Conservation (phyloP, 495 filamentous ascomycete species). For the Tuber aestivum region DNA sequence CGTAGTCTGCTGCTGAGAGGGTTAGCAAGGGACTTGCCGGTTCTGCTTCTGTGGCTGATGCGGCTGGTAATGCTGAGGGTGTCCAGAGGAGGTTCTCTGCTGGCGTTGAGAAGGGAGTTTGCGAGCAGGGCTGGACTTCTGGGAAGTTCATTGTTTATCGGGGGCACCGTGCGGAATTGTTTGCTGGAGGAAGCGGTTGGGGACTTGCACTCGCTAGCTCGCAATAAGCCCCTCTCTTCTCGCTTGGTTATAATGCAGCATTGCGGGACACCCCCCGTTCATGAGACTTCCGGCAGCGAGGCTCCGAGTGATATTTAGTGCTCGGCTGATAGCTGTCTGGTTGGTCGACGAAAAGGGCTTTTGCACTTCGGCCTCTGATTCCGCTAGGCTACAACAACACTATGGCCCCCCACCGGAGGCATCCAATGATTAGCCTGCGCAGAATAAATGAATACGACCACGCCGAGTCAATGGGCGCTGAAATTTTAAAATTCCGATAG, state of each 20-base stretch:
- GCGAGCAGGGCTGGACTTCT: background rate
- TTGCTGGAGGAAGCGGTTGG: background rate
- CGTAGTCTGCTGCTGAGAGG: background rate
- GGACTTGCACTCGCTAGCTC: background rate
- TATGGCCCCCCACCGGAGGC: background rate
- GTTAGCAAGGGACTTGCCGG: background rate
- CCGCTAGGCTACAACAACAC: background rate
- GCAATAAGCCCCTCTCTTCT: background rate
- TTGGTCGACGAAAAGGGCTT: background rate
- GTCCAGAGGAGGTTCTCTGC: background rate
- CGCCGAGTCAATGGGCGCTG: background rate
- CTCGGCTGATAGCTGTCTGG: background rate
- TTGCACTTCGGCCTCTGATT: background rate
- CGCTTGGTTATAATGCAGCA: background rate
- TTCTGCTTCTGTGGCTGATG: background rate
- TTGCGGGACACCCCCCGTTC: background rate
- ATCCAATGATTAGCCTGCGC: background rate
- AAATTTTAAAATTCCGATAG: background rate
- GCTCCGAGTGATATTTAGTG: background rate
- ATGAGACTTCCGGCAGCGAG: background rate
- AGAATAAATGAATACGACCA: background rate
- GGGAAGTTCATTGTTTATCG: background rate
- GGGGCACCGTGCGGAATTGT: background rate
- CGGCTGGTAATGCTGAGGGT: background rate
- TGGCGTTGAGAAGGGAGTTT: background rate